Conservation (phyloP, 2,329 filamentous ascomycete species). For the Cladosporium sp. region DNA sequence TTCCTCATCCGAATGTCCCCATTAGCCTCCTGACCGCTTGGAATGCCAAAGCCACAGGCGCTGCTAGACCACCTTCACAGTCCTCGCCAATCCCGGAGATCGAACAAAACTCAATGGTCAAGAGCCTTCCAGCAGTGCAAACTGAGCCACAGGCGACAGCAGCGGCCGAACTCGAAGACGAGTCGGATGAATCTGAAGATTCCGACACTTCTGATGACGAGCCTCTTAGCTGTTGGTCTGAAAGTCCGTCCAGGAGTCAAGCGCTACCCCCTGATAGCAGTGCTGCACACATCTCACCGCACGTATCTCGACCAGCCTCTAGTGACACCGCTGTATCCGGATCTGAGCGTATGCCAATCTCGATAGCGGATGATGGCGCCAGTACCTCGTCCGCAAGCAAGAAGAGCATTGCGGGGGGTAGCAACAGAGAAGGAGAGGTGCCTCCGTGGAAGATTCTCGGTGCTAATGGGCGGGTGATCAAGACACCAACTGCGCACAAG, state of each 20-base stretch:
- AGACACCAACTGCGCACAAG: not conserved
- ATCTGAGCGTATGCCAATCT: not conserved
- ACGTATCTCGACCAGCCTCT: not conserved
- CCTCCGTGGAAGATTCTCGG: not conserved
- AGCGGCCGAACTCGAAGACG: not conserved
- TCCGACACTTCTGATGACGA: not conserved
- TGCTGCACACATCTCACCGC: constrained; percentile 4
- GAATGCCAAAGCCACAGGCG: constrained; percentile 20
- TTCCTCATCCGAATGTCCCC: constrained; percentile 43
- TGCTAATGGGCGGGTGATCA: not conserved
- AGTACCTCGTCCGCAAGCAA: not conserved
- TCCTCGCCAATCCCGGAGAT: not conserved
- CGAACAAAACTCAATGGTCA: not conserved
- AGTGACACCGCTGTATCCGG: not conserved
- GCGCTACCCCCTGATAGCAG: constrained; percentile 17
- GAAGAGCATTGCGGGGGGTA: not conserved
- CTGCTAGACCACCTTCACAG: constrained; percentile 18
- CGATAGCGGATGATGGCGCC: not conserved
- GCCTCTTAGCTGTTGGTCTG: constrained; percentile 13
- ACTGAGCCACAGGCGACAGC: not conserved
- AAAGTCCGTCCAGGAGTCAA: constrained; percentile 3
- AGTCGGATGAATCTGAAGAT: not conserved
- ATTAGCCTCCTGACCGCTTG: constrained; percentile 35
- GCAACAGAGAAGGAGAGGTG: not conserved
- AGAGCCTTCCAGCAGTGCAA: constrained; percentile 5